These are phyloP conservation scores for Aspergillus sclerotiicarbonarius DNA, from an alignment of 495 filamentous ascomycete species.

Conservation along the genomic window DNA sequence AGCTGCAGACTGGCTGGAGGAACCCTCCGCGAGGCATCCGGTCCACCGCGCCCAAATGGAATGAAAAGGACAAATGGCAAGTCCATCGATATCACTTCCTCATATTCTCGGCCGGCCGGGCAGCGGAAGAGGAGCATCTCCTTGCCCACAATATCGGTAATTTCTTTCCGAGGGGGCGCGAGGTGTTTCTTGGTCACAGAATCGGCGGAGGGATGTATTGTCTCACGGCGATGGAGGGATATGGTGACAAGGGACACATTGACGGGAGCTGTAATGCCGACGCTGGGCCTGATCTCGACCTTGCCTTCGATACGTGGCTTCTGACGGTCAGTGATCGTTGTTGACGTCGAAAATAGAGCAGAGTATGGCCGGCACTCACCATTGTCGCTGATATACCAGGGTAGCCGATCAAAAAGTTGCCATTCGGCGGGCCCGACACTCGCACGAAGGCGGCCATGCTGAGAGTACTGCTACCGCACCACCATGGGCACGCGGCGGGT, in stretches of 20 bases:
- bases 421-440: constrained; percentile 96
- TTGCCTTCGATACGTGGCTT: constrained; percentile 96
- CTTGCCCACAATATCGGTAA: constrained; percentile 88
- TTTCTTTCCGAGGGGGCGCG: constrained; percentile 88
- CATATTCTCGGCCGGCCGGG: constrained; percentile 74
- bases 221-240: constrained; percentile 87
- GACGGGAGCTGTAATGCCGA: constrained; percentile 83
- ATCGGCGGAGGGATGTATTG: constrained; percentile 94
- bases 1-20: constrained; percentile 91
- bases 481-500: constrained; percentile 44
- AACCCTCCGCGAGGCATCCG: constrained; percentile 82
- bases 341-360: background rate
- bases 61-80: constrained; percentile 96
- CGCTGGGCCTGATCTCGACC: constrained; percentile 88
- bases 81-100: constrained; percentile 94
- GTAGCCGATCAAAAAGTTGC: constrained; percentile 93
- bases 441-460: constrained; percentile 89
- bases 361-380: constrained; percentile 54
- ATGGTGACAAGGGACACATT: constrained; percentile 91
- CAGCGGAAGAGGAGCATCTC: constrained; percentile 92
- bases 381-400: constrained; percentile 96
- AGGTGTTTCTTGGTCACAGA: constrained; percentile 89
- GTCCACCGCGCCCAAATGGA: constrained; percentile 84
- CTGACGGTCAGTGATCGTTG: constrained; percentile 3
- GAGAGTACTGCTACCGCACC: constrained; percentile 36